Base-by-base conservation (phyloP, 2,329 filamentous ascomycete species). In the Cladosporium phlei region DNA sequence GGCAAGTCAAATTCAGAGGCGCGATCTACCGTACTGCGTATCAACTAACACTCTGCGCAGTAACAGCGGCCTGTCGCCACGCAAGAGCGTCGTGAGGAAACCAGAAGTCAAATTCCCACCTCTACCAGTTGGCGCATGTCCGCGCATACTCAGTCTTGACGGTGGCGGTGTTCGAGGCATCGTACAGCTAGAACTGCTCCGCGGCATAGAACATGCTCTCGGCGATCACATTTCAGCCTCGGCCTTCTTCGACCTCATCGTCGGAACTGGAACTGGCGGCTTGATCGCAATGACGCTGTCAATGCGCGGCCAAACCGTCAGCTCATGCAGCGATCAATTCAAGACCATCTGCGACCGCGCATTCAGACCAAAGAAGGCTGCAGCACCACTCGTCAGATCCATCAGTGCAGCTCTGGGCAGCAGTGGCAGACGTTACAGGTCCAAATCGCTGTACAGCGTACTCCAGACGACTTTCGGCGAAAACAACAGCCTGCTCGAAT, bases 221-320 rank as follows among this genome's bases (percentile, higher is more conserved):
- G 69, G 66, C 2, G 37, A 40, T 17, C 38, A 33, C 21, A 51
- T 76, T 2, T 56, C 60, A 7, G 65, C 75, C 2, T 69, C 68
- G 38, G 57, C 57, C 3, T 75, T 76, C 55, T 74, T 76, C 48
- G 73, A 76, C 47, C 62, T 76, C 2, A 69, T 76, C 16, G 67
- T 74, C 5, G 71, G 70, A 16, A 71, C 68, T n/a, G 60, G 61
- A 2, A 70, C 69, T 16, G 73, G 73, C 10, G 73, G 70, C 3
- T 58, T 74, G 10, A 62, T 74, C 20, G 69, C 69, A 2, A 61
- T 72, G 11, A 69, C 66, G 1, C 59, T 75, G 6, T 67, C 60
- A 2, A 55, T 63, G 19, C 64, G 67, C 35, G 58, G 65, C 17
- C 67, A 67, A 55, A 58, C 60, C 0, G 61, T 74, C 1, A 52